Conservation (phyloP, 352 stramenopile species). For the Globisporangium abappressorium region DNA sequence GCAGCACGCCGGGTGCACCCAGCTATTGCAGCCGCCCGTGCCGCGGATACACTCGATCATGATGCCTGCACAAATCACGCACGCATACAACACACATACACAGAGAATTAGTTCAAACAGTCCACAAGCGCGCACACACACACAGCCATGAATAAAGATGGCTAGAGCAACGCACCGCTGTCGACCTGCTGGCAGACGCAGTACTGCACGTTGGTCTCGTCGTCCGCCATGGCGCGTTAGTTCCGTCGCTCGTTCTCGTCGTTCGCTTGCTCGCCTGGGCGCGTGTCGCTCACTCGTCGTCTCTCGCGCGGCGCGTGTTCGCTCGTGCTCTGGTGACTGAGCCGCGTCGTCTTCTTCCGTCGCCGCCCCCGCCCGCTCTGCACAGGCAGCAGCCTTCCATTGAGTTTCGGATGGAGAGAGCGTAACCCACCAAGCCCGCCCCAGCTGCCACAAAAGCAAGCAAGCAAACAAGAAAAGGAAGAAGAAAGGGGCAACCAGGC, state of each 20-base stretch:
- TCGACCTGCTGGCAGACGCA: conserved; percentile 84
- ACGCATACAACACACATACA: not conserved
- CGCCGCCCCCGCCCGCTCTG: conserved; percentile 1
- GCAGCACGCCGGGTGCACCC: conserved; percentile 88
- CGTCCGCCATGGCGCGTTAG: conserved; percentile 31
- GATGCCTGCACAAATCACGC: conserved; percentile 49
- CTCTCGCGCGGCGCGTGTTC: conserved; percentile 2
- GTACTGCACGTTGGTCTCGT: conserved; percentile 49
- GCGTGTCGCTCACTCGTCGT: not conserved
- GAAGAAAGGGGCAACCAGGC: not conserved
- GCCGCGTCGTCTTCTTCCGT: conserved; percentile 1
- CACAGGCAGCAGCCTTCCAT: conserved; percentile 10
- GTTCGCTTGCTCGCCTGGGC: not conserved
- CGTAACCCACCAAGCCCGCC: conserved; percentile 6
- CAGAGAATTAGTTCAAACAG: conserved; percentile 2
- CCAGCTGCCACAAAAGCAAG: too few relatives aligned
- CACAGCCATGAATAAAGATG: not conserved
- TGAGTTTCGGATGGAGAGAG: conserved; percentile 15
- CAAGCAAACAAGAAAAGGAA: not conserved
- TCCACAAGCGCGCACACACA: not conserved
- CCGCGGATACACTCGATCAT: conserved; percentile 94
- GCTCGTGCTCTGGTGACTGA: not conserved
- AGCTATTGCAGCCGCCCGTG: conserved; percentile 87
- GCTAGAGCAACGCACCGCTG: conserved; percentile 39
- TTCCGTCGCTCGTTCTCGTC: not conserved